Percentiles rank a stretch among this genome's conserved stretches.
These are phyloP conservation scores for Lasiodiplodia sp. DNA, from an alignment of 2,329 filamentous ascomycete genomes.

Conservation along the genomic window DNA sequence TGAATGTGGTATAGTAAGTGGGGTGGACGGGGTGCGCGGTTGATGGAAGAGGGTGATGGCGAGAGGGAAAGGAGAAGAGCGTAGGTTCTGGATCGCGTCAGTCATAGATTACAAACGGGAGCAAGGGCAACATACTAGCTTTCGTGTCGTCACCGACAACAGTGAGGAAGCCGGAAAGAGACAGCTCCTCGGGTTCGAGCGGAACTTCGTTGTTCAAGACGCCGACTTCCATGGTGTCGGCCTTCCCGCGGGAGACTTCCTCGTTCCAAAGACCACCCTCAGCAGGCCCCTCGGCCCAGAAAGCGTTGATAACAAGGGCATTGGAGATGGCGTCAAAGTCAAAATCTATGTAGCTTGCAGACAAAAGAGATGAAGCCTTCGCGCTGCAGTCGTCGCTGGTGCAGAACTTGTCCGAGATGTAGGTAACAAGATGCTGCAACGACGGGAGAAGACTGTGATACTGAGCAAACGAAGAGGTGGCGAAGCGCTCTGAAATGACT, in stretches of 20 bases:
- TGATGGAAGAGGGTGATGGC: constrained; percentile 69
- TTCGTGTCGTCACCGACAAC: constrained; percentile 78
- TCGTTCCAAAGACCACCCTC: constrained; percentile 41
- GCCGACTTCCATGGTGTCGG: constrained; percentile 78
- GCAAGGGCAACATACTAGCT: constrained; percentile 58
- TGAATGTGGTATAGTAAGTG: constrained; percentile 69
- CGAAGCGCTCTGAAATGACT: constrained; percentile 64
- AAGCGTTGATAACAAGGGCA: constrained; percentile 68
- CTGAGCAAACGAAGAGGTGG: constrained; percentile 67
- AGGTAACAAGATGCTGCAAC: constrained; percentile 62
- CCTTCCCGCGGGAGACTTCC: constrained; percentile 42
- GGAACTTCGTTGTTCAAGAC: constrained; percentile 73
- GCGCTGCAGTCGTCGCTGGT: constrained; percentile 56
- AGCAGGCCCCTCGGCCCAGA: constrained; percentile 59
- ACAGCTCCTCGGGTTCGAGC: constrained; percentile 75
- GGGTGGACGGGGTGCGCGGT: constrained; percentile 56
- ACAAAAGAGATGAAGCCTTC: constrained; percentile 55
- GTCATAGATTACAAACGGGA: constrained; percentile 23
- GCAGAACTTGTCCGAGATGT: constrained; percentile 63
- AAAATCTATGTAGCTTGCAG: constrained; percentile 74
- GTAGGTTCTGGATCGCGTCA: constrained; percentile 63
- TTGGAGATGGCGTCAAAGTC: constrained; percentile 76
- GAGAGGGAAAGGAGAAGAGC: constrained; percentile 82
- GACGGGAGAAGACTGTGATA: constrained; percentile 72
- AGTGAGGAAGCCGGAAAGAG: constrained; percentile 78